phyloP scores from a whole-genome alignment of 192 early-diverging fungal genomes.

The Rhizophagus sp. region DNA sequence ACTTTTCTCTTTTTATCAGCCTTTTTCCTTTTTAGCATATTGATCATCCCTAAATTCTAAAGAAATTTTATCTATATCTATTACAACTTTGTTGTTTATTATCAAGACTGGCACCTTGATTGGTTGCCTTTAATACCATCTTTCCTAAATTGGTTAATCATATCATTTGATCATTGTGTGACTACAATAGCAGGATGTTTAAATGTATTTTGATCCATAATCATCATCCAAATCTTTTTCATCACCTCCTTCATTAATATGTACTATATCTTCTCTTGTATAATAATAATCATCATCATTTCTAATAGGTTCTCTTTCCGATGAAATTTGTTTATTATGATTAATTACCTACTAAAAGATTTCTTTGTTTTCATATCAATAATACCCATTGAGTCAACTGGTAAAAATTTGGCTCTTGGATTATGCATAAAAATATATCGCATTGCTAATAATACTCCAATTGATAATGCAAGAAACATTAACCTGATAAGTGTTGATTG shows the following conservation, averaged over 20 bases:
- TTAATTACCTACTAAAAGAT: neutral
- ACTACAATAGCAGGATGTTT: neutral
- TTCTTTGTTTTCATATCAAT: constrained; percentile 1
- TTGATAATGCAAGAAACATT: constrained; percentile 52
- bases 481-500: constrained; percentile 73
- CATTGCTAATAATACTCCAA: neutral
- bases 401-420: constrained; percentile 26
- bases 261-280: neutral
- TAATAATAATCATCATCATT: too few species aligned
- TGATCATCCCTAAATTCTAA: neutral
- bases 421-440: neutral
- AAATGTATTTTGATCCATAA: neutral
- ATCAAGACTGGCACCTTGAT: neutral
- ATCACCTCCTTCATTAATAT: constrained; percentile 6
- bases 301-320: neutral
- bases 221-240: neutral
- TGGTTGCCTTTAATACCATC: neutral
- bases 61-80: neutral
- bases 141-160: neutral
- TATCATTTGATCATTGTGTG: neutral
- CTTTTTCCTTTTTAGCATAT: neutral
- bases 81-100: neutral
- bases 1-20: neutral
- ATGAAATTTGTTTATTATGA: neutral
- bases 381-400: constrained; percentile 7